These are phyloP conservation scores for Dioscorea cayenensis DNA, from an alignment of 116 monocot genomes.

Conservation along the genomic window DNA sequence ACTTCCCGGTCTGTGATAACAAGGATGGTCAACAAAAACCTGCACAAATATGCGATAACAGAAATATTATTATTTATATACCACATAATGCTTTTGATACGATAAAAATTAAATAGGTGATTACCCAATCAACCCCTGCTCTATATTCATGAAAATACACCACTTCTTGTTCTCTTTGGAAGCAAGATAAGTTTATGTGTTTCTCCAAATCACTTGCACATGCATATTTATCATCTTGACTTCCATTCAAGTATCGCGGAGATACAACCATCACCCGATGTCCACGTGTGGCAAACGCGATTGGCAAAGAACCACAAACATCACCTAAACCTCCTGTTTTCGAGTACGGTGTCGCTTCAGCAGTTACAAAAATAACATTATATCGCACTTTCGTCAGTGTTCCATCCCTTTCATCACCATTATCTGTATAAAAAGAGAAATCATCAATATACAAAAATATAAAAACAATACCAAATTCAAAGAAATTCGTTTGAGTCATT, in stretches of 20 bases:
- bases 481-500: no score
- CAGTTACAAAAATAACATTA: conserved; percentile 71
- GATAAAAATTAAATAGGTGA: neutral
- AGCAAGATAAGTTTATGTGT: conserved; percentile 57
- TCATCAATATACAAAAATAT: no score
- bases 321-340: conserved; percentile 86
- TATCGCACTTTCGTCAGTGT: conserved; percentile 12
- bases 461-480: no score
- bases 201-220: conserved; percentile 26
- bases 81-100: neutral
- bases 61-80: no score
- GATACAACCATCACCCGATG: conserved; percentile 94
- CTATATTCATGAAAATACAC: conserved; percentile 84
- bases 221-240: conserved; percentile 31
- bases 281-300: conserved; percentile 75
- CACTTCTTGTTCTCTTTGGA: conserved; percentile 56
- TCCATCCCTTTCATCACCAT: conserved; percentile 9
- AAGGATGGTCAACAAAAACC: conserved; percentile 93
- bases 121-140: conserved; percentile 90
- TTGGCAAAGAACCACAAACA: conserved; percentile 91
- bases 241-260: conserved; percentile 78
- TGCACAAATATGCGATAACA: conserved; percentile 1
- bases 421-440: neutral
- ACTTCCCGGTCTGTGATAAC: conserved; percentile 77
- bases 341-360: conserved; percentile 87